Base-by-base conservation (phyloP, 345 rosid species). In the Sonneratia caseolaris region DNA sequence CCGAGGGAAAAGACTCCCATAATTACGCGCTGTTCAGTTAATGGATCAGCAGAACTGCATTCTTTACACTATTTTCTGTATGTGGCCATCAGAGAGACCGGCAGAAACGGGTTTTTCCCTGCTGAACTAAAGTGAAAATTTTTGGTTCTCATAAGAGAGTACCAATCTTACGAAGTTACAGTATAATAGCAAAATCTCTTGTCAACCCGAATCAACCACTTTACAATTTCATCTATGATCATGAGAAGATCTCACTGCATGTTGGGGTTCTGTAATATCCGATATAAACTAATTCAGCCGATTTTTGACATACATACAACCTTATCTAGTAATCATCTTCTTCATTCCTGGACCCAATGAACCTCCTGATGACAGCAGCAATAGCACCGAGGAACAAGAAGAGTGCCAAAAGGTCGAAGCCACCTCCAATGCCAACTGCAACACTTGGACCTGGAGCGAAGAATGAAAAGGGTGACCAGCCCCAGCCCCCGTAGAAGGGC, bases 381-480 rank as follows among this genome's bases (percentile, higher is more conserved):
- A 78, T 86, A 15, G 95, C 96, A 73, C 98, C 98, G 16, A 90
- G 76, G 76, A 91, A 79, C 84, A 94, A 5, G 80, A 94, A 94
- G 62, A 94, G 78, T 57, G 74, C 78, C 13, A 90, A 19, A 64
- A 74, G 66, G 15, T 94, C 98, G 15, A 91, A 88, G 21, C 98
- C 98, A 64, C 95, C 97, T 36, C 98, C 97, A 21, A 77, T 61
- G 42, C 98, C 96, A 16, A 94, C 66, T 8, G 93, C 98, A 40
- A 89, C 83, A 53, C 86, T 76, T n/a, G 98, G 96, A 70, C 96
- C 93, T 4, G 96, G 97, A 38, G 90, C 83, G 66, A 90, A 94
- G 84, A 83, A 91, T 14, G 97, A 89, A 78, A 94, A 94, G 0
- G 98, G 98, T 4, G 98, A 94, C 97, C 97, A 91, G 22, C 98